phyloP scores from a whole-genome alignment of 441 rosid species.

The Erysimum cheiri region DNA sequence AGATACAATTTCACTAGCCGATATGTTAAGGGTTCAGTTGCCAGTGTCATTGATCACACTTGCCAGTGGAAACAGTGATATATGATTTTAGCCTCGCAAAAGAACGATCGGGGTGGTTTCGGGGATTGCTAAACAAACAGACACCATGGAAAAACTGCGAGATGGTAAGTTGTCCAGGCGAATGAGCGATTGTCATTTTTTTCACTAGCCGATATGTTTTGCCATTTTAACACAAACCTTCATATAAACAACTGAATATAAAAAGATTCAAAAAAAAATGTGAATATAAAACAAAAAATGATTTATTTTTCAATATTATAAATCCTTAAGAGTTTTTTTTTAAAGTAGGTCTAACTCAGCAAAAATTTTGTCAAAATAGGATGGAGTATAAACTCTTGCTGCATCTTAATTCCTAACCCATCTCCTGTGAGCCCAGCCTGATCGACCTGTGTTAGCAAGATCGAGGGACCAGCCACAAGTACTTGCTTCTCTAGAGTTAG shows the following conservation, averaged over 20 bases:
- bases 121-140: neutral
- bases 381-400: neutral
- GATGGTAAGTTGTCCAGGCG: too few species aligned
- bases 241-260: too few species aligned
- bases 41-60: neutral
- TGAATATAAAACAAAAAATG: too few species aligned
- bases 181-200: too few species aligned
- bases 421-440: neutral
- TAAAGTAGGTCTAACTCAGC: neutral
- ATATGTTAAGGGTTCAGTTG: too few species aligned
- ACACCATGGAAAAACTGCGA: too few species aligned
- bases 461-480: neutral
- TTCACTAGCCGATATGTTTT: too few species aligned
- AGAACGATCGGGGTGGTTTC: neutral
- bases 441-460: slow-evolving; percentile 6
- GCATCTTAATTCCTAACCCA: neutral
- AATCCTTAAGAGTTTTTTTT: too few species aligned
- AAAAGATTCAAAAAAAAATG: too few species aligned
- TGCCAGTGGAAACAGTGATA: neutral
- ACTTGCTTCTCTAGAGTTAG: neutral
- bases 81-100: neutral
- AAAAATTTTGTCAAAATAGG: neutral
- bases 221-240: too few species aligned
- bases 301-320: too few species aligned
- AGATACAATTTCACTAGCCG: too few species aligned